Evolutionary conservation across 768 basidiomycete genomes (phyloP).

Genomic region (Boletus patriciae): DNA sequence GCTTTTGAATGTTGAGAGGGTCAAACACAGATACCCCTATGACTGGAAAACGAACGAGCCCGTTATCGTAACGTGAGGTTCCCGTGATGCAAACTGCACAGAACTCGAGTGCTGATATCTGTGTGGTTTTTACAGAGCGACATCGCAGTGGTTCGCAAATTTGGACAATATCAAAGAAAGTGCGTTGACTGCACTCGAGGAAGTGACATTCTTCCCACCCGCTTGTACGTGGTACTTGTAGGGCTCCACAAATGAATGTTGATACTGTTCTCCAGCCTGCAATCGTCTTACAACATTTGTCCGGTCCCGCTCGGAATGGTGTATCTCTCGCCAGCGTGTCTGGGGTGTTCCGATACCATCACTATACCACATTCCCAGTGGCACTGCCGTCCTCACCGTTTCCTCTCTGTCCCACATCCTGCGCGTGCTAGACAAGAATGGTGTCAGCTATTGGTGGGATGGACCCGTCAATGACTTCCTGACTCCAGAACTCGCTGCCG

Average conservation of each 20-base stretch:
- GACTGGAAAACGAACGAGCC: slow-evolving; percentile 97
- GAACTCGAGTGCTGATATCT: background rate
- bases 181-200: slow-evolving; percentile 66
- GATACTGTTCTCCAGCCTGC: slow-evolving; percentile 52
- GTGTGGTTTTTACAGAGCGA: slow-evolving; percentile 54
- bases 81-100: background rate
- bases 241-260: background rate
- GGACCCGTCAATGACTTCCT: slow-evolving; percentile 83
- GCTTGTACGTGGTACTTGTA: slow-evolving; percentile 52
- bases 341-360: slow-evolving; percentile 98
- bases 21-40: slow-evolving; percentile 90
- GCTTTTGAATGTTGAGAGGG: slow-evolving; percentile 64
- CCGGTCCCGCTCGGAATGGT: slow-evolving; percentile 93
- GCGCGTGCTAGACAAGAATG: slow-evolving; percentile 65
- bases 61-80: slow-evolving; percentile 79
- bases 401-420: slow-evolving; percentile 76
- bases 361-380: slow-evolving; percentile 64
- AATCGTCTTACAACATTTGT: slow-evolving; percentile 89
- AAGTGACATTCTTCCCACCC: slow-evolving; percentile 74
- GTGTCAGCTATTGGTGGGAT: slow-evolving; percentile 89
- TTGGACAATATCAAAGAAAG: slow-evolving; percentile 77
- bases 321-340: slow-evolving; percentile 94
- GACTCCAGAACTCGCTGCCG: slow-evolving; percentile 52
- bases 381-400: slow-evolving; percentile 61
- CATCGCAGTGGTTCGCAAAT: slow-evolving; percentile 98